Base-by-base conservation (phyloP, 2,329 filamentous ascomycete species). In the Ophiostoma triangulosporum region DNA sequence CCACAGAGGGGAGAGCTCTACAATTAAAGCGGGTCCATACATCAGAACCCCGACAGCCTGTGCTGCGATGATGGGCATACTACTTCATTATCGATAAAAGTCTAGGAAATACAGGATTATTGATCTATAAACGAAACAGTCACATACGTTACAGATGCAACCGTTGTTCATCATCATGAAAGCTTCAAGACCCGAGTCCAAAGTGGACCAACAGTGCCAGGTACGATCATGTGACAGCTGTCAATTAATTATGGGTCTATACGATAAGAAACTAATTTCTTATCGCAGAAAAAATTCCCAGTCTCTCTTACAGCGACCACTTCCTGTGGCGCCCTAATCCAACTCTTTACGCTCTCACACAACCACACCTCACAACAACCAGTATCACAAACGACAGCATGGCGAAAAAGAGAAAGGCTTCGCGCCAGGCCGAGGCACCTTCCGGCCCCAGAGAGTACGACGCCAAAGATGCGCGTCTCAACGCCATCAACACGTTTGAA, bases 381-480 rank as follows among this genome's bases (percentile, higher is more conserved):
- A 9, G 4, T 24, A 6, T 3, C 31, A 43, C 6, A 29, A 17
- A 4, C 20, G 20, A 33, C 31, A 66, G 31, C 40, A 84, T 83
- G 80, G 78, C 68, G 9, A 81, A 79, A 61, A 83, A 82, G 64
- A 83, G 86, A 75, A 93, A 90, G 73, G 83, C 79, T 1, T 73
- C 77, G 22, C 73, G 75, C 57, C 73, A 64, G 58, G 61, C 63
- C 51, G 60, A 69, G 31, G 69, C 66, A 56, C 67, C 73, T 20
- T 70, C 68, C 8, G 77, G 76, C 3, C 77, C 78, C 3, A 73
- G 72, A 57, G 78, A 80, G 32, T 64, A 78, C 56, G 69, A 83
- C 62, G 63, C 72, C 48, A 68, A 70, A 31, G 80, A 83, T 58
- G 78, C 83, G 33, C 80, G 81, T 51, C 75, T 89, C 15, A 75